Evolutionary conservation across 2,329 filamentous ascomycete species (phyloP).

Genomic region (Stromatinia cepivora): DNA sequence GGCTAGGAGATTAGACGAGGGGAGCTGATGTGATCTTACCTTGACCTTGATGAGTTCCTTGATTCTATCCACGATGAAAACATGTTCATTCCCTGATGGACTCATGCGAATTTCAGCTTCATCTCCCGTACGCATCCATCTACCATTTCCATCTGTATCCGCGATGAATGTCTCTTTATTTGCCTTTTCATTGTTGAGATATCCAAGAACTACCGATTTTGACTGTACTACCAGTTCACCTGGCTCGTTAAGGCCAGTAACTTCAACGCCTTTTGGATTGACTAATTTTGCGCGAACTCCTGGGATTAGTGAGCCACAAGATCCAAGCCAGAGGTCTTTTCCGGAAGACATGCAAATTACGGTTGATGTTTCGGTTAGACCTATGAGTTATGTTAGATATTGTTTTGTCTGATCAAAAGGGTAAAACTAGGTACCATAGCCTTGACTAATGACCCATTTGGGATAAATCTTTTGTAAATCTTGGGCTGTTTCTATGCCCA

Average conservation of each 20-base stretch:
- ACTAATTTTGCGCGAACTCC: conserved; percentile 66
- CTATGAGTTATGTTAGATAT: conserved; percentile 41
- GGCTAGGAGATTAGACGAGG: background rate
- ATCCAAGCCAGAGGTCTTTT: conserved; percentile 68
- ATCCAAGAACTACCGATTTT: conserved; percentile 77
- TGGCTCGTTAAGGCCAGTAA: conserved; percentile 64
- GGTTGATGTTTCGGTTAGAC: conserved; percentile 75
- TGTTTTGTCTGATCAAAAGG: background rate
- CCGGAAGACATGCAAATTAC: conserved; percentile 62
- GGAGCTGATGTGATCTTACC: conserved; percentile 45
- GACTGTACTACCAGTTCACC: conserved; percentile 80
- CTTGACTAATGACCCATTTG: conserved; percentile 65
- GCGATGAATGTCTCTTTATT: conserved; percentile 74
- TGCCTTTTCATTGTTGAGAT: conserved; percentile 82
- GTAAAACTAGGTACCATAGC: conserved; percentile 56
- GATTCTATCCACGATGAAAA: conserved; percentile 82
- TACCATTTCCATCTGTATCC: conserved; percentile 61
- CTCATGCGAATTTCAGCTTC: conserved; percentile 70
- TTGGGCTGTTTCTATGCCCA: conserved; percentile 70
- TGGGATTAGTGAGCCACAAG: conserved; percentile 69
- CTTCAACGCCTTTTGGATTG: conserved; percentile 65
- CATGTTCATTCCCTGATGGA: conserved; percentile 70
- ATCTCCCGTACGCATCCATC: conserved; percentile 78
- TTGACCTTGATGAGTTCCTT: conserved; percentile 80
- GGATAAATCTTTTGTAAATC: conserved; percentile 64